Evolutionary conservation across 1,284 basidiomycete species (phyloP).

Genomic region (Malassezia slooffiae): DNA sequence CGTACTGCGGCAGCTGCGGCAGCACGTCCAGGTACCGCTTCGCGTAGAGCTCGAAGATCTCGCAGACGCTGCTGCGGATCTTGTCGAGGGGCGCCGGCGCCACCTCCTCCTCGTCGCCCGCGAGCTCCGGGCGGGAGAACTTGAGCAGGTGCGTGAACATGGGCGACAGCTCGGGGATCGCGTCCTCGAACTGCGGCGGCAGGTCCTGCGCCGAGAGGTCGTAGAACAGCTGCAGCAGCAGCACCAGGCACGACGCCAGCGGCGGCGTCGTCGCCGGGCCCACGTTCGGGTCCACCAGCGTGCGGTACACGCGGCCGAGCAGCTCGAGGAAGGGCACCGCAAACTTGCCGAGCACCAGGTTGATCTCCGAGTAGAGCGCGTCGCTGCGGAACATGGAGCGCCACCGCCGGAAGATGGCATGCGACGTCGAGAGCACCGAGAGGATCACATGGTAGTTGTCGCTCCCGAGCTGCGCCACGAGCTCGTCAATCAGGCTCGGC

Average conservation of each 20-base stretch:
- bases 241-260: slow-evolving; percentile 46
- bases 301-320: slow-evolving; percentile 25
- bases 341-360: slow-evolving; percentile 75
- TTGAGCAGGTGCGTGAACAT: slow-evolving; percentile 33
- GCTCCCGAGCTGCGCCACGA: slow-evolving; percentile 58
- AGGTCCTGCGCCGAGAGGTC: slow-evolving; percentile 92
- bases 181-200: slow-evolving; percentile 85
- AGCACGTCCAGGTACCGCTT: slow-evolving; percentile 84
- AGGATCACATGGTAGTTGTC: slow-evolving; percentile 74
- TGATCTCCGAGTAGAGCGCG: slow-evolving; percentile 78
- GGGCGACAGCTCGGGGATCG: slow-evolving; percentile 51
- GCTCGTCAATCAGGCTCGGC: slow-evolving; percentile 34
- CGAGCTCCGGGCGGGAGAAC: slow-evolving; percentile 32
- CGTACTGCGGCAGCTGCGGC: slow-evolving; percentile 66
- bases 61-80: slow-evolving; percentile 78
- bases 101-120: slow-evolving; percentile 59
- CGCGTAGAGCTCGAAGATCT: slow-evolving; percentile 84
- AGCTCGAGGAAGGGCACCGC: slow-evolving; percentile 66
- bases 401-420: slow-evolving; percentile 91
- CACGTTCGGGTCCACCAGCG: slow-evolving; percentile 45
- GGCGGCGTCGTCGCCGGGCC: slow-evolving; percentile 43
- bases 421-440: slow-evolving; percentile 81
- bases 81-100: slow-evolving; percentile 70
- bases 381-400: slow-evolving; percentile 79
- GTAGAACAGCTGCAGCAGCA: slow-evolving; percentile 79